A percentile compares a stretch with the other conserved stretches of the same genome.
These are phyloP conservation scores for Chalaropsis ovoidea DNA, from an alignment of 2,329 filamentous ascomycete genomes.

Conservation along the genomic window DNA sequence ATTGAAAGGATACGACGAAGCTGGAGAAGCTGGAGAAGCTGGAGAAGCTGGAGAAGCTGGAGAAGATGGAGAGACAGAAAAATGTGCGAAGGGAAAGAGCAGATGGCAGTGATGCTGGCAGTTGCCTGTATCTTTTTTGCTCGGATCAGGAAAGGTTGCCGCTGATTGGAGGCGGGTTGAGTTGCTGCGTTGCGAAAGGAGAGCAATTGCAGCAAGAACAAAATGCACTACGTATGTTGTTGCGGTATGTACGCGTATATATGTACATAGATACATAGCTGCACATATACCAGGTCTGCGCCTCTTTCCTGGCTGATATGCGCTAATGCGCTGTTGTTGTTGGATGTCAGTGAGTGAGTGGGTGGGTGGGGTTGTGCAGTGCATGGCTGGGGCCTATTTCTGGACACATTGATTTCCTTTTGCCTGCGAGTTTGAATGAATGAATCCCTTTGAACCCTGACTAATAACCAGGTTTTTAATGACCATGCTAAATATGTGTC, in stretches of 20 bases:
- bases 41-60: too few relatives aligned
- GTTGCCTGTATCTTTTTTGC: background rate
- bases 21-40: too few relatives aligned
- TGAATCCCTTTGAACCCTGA: background rate
- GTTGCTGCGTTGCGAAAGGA: background rate
- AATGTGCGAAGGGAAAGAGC: background rate
- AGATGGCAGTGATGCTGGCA: background rate
- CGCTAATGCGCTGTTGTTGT: slow-evolving; percentile 2
- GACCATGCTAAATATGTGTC: background rate
- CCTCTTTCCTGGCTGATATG: background rate
- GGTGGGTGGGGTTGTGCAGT: background rate
- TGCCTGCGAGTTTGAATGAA: background rate
- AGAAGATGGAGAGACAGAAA: background rate
- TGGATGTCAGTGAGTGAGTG: background rate
- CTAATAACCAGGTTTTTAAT: background rate
- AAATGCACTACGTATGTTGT: too few relatives aligned
- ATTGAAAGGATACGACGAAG: background rate
- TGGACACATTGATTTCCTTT: background rate
- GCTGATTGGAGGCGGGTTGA: background rate
- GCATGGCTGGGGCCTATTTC: slow-evolving; percentile 7
- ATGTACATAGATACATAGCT: background rate
- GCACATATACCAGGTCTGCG: background rate
- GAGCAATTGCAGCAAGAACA: background rate
- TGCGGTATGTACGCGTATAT: background rate
- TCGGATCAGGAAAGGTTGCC: background rate